These are phyloP conservation scores for Hortiboletus flavorubellus DNA, from an alignment of 768 basidiomycete species.

Conservation along the genomic window DNA sequence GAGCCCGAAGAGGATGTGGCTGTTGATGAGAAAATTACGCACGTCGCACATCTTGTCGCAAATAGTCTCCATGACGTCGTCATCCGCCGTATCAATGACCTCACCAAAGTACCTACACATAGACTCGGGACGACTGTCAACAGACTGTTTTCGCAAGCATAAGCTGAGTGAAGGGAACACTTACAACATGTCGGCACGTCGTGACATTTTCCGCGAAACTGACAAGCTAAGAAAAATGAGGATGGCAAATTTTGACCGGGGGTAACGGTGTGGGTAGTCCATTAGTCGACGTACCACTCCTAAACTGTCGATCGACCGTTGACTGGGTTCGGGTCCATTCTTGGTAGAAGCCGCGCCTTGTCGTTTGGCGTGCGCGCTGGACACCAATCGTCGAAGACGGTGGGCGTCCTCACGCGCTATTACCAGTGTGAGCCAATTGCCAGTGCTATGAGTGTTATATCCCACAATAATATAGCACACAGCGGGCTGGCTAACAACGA, in stretches of 20 bases:
- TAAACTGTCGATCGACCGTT: slow-evolving; percentile 63
- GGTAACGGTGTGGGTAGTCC: slow-evolving; percentile 18
- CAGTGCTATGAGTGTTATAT: background rate
- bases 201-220: slow-evolving; percentile 56
- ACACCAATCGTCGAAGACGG: slow-evolving; percentile 51
- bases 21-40: slow-evolving; percentile 19
- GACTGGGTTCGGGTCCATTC: slow-evolving; percentile 61
- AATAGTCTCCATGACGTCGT: slow-evolving; percentile 43
- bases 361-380: slow-evolving; percentile 44
- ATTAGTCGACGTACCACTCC: slow-evolving; percentile 42
- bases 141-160: background rate
- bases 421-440: background rate
- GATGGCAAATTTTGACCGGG: background rate
- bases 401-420: slow-evolving; percentile 74
- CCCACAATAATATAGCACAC: slow-evolving; percentile 80
- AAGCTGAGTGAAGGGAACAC: slow-evolving; percentile 19
- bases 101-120: slow-evolving; percentile 86
- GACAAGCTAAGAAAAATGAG: slow-evolving; percentile 35
- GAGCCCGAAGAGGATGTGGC: background rate
- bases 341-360: slow-evolving; percentile 37
- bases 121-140: slow-evolving; percentile 36
- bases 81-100: slow-evolving; percentile 47
- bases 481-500: slow-evolving; percentile 63
- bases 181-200: slow-evolving; percentile 69
- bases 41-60: slow-evolving; percentile 85